Conservation (phyloP, 2,329 filamentous ascomycete genomes). For the Plectosphaerella cucumerina region DNA sequence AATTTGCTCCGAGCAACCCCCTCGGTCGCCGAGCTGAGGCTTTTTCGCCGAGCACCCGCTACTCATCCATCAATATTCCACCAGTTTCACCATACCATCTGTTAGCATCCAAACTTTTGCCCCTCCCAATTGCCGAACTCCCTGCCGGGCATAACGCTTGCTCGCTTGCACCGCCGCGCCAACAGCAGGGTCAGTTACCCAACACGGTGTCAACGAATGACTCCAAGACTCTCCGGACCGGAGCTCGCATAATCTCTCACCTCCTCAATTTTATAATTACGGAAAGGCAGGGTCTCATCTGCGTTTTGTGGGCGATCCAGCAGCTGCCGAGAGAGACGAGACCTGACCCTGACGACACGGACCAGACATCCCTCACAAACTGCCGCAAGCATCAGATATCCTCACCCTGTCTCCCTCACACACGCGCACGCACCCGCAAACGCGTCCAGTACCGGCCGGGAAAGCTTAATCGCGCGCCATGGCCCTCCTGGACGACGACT, state of each 20-base stretch:
- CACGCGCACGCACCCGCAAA: neutral
- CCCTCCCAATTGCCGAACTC: neutral
- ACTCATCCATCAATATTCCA: neutral
- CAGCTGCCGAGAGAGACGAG: too few relatives aligned
- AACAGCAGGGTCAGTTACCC: neutral
- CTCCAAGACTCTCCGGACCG: neutral
- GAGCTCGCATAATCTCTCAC: neutral
- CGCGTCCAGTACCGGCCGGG: neutral
- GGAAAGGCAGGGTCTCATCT: too few relatives aligned
- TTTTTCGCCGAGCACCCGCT: neutral
- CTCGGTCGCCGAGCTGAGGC: neutral
- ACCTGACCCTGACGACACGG: too few relatives aligned
- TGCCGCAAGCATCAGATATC: neutral
- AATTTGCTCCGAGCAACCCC: neutral
- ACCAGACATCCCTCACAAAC: too few relatives aligned
- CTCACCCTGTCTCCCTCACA: neutral
- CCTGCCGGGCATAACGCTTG: neutral
- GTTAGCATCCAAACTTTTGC: neutral
- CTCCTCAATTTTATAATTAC: neutral
- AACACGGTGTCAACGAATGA: neutral
- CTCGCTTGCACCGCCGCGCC: neutral
- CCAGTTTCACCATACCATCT: neutral
- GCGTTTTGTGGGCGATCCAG: too few relatives aligned
- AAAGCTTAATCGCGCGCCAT: neutral
- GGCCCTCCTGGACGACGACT: neutral